These are phyloP conservation scores for Cyathus striatus DNA, from an alignment of 768 basidiomycete genomes.

Conservation along the genomic window DNA sequence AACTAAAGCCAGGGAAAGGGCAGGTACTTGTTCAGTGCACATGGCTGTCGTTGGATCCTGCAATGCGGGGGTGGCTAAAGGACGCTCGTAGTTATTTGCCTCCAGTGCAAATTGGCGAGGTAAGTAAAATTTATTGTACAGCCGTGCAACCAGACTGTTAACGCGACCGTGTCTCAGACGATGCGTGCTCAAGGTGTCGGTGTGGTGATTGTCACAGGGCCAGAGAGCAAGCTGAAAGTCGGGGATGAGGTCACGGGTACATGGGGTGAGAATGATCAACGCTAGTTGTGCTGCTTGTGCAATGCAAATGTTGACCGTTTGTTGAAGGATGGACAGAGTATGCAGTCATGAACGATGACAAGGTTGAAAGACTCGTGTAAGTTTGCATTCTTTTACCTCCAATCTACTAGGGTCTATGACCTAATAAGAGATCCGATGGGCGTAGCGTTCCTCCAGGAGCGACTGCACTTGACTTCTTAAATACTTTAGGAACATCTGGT, in stretches of 20 bases:
- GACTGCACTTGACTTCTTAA: constrained; percentile 72
- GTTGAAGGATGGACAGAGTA: constrained; percentile 74
- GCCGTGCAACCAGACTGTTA: too few relatives aligned
- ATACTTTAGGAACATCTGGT: constrained; percentile 75
- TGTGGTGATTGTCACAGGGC: constrained; percentile 54
- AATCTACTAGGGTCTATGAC: too few relatives aligned
- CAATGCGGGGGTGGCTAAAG: constrained; percentile 81
- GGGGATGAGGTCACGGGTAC: constrained; percentile 68
- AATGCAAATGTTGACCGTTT: background rate
- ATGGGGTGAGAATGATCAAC: constrained; percentile 43
- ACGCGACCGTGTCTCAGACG: too few relatives aligned
- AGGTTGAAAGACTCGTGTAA: constrained; percentile 50
- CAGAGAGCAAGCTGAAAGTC: constrained; percentile 44
- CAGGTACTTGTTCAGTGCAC: constrained; percentile 74
- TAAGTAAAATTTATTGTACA: too few relatives aligned
- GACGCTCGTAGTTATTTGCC: constrained; percentile 68
- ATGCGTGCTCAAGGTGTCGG: constrained; percentile 75
- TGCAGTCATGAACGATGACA: constrained; percentile 51
- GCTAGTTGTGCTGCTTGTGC: background rate
- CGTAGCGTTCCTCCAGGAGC: constrained; percentile 56
- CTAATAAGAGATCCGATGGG: too few relatives aligned
- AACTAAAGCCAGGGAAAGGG: constrained; percentile 42
- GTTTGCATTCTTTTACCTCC: constrained; percentile 21
- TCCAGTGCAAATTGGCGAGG: constrained; percentile 68
- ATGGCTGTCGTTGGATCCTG: constrained; percentile 81